Conservation (phyloP, 805 yeast species). For the Sugiyamaella lignohabitans region DNA sequence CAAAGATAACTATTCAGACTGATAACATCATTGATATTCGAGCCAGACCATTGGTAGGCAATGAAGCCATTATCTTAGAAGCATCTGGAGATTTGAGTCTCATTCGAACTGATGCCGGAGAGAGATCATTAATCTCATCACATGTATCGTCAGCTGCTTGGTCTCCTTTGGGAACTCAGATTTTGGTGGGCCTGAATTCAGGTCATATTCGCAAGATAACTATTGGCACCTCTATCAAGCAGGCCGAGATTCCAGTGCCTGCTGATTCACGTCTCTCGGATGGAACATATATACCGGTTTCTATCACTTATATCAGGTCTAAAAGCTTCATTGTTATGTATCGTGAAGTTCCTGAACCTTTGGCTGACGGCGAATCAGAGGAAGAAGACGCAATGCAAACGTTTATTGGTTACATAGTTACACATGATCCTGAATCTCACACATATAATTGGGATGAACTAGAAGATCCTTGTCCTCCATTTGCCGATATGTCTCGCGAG, state of each 20-base stretch:
- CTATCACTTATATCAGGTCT: conserved; percentile 17
- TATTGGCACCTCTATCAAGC: neutral
- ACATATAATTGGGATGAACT: conserved; percentile 13
- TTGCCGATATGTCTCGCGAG: conserved; percentile 22
- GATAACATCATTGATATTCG: conserved; percentile 11
- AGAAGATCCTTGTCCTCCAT: conserved; percentile 29
- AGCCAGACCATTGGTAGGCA: conserved; percentile 17
- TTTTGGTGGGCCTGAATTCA: neutral
- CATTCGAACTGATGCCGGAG: neutral
- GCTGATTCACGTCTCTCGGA: neutral
- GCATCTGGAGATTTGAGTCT: conserved; percentile 6
- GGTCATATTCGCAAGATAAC: neutral
- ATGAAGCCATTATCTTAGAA: conserved; percentile 14
- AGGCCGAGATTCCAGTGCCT: neutral
- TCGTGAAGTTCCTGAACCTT: no score
- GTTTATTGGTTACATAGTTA: conserved; percentile 17
- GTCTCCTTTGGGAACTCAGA: neutral
- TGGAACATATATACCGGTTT: neutral
- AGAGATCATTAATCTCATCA: neutral
- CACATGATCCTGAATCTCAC: neutral
- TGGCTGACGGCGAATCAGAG: conserved; percentile 4
- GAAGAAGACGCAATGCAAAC: conserved; percentile 23
- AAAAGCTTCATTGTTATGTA: conserved; percentile 17
- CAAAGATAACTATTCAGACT: neutral
- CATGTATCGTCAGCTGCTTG: neutral